Base-by-base conservation (phyloP, 257 asterid species). In the Jacaranda copaia region DNA sequence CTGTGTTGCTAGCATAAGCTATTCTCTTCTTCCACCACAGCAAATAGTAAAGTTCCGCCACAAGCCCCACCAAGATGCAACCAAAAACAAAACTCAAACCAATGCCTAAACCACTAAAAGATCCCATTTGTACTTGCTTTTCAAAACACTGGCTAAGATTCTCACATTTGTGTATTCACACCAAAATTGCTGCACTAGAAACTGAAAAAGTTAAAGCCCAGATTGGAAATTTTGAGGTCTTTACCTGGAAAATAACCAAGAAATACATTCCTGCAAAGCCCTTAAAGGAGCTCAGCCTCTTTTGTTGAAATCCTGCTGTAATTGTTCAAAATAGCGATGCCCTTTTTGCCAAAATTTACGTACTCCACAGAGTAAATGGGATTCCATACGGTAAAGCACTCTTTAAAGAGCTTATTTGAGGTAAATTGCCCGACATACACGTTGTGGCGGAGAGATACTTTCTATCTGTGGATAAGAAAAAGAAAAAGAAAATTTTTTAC, bases 101-200 rank as follows among this genome's bases (percentile, higher is more conserved):
- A 69, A 93, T 92, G 10, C 92, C 94, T 76, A 93, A 83, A 45
- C 92, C 89, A 74, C 96, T 85, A 36, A 93, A 90, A 81, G 93
- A 87, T 80, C 86, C 88, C 94, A 88, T 89, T 38, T 82, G 76
- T 68, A 39, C 9, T 64, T 5, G 32, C 10, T 69, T 45, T 66
- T 53, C 35, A 39, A 59, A 56, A 61, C 66, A 60, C 38, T 13
- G 38, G 5, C 58, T 14, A 65, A 43, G 66, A 78, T 20, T 63
- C 68, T 81, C 80, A 45, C 87, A 83, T 82, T 48, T 70, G 53
- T 38, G 69, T 4, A 35, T 45, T 14, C 45, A 19, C 57, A 39
- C 70, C 4, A 66, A 68, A 58, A 1, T 55, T 6, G 32, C 32
- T 20, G 10, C 38, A n/a, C 67, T 43, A 39, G 56, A 51, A 58